Evolutionary conservation across 1,284 basidiomycete species (phyloP).

Genomic region (Heterobasidion parviporum): DNA sequence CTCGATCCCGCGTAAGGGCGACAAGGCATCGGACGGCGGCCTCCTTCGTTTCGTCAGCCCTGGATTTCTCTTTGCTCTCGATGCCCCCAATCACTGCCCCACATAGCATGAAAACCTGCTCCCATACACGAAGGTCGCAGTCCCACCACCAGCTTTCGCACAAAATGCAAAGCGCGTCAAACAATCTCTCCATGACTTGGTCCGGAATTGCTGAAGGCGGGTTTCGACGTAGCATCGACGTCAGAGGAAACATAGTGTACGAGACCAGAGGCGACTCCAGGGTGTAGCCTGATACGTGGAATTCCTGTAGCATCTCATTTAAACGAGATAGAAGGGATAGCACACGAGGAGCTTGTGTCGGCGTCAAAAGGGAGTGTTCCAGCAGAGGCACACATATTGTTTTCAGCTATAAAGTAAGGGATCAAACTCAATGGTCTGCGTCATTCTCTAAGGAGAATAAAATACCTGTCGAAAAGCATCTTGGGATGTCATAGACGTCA

Average conservation of each 20-base stretch:
- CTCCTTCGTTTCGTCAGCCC: constrained; percentile 70
- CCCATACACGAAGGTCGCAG: constrained; percentile 61
- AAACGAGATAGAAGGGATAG: constrained; percentile 49
- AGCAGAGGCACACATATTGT: constrained; percentile 72
- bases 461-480: constrained; percentile 27
- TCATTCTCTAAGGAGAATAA: background rate
- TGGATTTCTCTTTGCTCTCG: constrained; percentile 51
- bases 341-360: constrained; percentile 40
- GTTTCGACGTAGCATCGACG: constrained; percentile 73
- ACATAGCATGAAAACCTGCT: constrained; percentile 78
- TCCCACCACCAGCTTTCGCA: constrained; percentile 73
- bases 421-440: background rate
- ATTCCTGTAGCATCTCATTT: constrained; percentile 32
- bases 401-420: constrained; percentile 72
- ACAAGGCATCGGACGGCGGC: constrained; percentile 52
- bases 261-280: constrained; percentile 64
- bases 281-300: constrained; percentile 27
- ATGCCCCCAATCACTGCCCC: constrained; percentile 60
- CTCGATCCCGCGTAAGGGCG: constrained; percentile 44
- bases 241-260: constrained; percentile 83
- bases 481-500: constrained; percentile 9
- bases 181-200: constrained; percentile 67
- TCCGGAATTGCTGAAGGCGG: constrained; percentile 62
- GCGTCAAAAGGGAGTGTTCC: constrained; percentile 50
- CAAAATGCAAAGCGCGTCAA: constrained; percentile 55